Base-by-base conservation (phyloP, 805 yeast species). In the Candida boleticola region DNA sequence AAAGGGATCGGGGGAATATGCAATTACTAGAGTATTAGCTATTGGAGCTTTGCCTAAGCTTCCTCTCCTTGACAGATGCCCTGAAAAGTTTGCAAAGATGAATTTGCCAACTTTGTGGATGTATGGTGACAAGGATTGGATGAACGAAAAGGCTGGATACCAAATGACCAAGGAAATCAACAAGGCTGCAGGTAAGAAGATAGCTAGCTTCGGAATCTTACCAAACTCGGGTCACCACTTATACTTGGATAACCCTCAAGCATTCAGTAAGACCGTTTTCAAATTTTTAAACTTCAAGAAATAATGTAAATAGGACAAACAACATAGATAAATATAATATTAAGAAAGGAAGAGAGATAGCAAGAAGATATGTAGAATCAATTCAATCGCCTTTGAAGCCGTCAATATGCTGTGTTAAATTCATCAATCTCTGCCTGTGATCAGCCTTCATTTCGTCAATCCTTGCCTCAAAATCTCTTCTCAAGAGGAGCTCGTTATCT, bases 71-170 rank as follows among this genome's bases (percentile, higher is more conserved):
- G 82, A 77, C 47, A 67, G 87, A 50, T 58, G 70, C 38, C 76
- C 76, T 1, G 54, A 58, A 31, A 54, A 48, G 44, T 61, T 59
- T 72, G 50, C 80, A 68, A 13, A 63, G 49, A 36, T 59, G 71
- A 38, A 53, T 45, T 48, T 76, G 13, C 79, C 79, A 3, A 68
- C 79, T 1, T 57, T 80, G 23, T 80, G 85, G 82, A 47, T 81
- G 19, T 82, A 82, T 51, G 89, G 89, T 7, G 86, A 81, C 45
- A 64, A 60, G 29, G 89, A 82, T 57, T 82, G 89, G 89, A 82
- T 82, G 88, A 77, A 77, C 46, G 76, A 70, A 40, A 71, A 68
- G 36, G 85, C 83, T 10, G 89, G 89, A 2, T 55, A 64, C 30
- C 64, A 71, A 29, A 64, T 59, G 40, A 71, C 66, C 13, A 55